These are phyloP conservation scores for Trichoderma asperelloides DNA, from an alignment of 495 filamentous ascomycete genomes.

Conservation along the genomic window DNA sequence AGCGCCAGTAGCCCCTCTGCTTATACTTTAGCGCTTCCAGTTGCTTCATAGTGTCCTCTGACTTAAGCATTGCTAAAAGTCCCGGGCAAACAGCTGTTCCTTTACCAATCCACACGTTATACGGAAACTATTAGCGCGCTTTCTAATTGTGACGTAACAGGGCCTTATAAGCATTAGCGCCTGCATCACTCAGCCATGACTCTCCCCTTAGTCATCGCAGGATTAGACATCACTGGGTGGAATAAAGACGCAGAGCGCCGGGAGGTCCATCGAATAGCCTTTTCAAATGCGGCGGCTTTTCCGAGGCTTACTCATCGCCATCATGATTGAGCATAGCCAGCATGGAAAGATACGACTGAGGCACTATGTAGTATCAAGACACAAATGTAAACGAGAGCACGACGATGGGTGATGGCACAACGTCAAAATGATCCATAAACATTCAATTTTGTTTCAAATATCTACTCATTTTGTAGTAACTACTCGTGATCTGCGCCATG, in stretches of 20 bases:
- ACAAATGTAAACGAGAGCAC: too few species aligned
- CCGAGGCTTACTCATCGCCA: too few species aligned
- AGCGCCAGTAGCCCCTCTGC: neutral
- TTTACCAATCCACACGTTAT: neutral
- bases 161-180: neutral
- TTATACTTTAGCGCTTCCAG: neutral
- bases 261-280: too few species aligned
- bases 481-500: neutral
- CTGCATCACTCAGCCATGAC: neutral
- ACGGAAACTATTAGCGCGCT: neutral
- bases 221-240: too few species aligned
- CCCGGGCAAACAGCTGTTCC: neutral
- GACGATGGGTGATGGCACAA: too few species aligned
- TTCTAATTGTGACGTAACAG: slow-evolving; percentile 10
- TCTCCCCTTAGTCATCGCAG: neutral
- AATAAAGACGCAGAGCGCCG: too few species aligned
- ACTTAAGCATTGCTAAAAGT: slow-evolving; percentile 7
- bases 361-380: too few species aligned
- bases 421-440: neutral
- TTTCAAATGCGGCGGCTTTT: too few species aligned
- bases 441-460: neutral
- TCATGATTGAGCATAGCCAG: too few species aligned
- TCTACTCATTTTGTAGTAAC: neutral
- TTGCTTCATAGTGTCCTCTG: neutral
- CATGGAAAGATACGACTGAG: too few species aligned